Base-by-base conservation (phyloP, 768 basidiomycete genomes). In the Leucosporidium yakuticum region DNA sequence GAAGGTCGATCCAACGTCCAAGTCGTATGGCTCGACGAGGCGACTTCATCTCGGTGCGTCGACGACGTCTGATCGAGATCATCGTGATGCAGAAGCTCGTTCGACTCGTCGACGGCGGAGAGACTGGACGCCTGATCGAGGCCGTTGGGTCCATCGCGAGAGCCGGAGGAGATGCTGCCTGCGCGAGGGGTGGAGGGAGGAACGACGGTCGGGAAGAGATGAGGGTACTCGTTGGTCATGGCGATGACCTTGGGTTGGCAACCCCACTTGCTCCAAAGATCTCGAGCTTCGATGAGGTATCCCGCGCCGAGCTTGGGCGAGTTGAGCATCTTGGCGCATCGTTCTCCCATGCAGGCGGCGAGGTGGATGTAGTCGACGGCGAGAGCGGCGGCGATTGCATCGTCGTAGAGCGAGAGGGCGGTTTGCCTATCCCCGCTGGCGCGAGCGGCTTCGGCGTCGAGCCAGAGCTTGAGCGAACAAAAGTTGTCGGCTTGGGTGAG, bases 211-310 rank as follows among this genome's bases (percentile, higher is more conserved):
- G 70, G 59, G 53, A 73, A 73, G 44, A 69, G n/a, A 12, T 31
- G 4, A 4, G 68, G 68, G 39, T 62, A 50, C 3, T 63, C 36
- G 19, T 27, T 27, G 29, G 66, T 68, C 36, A 73, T 60, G 9
- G 44, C 23, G 17, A 25, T 8, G 4, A 56, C 29, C 55, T 69
- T 69, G 11, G 71, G 71, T 20, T 20, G 5, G 31, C 71, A 73
- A 6, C 68, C 68, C 71, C 71, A 73, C 14, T 61, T 58, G 3
- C 31, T 12, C 71, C 71, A 73, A 4, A 20, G 61, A 0, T 59
- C 4, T 34, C 65, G 60, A 0, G 71, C 71, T 17, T 65, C 68
- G 63, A 65, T 19, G 50, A 73, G 54, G 57, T 73, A 73, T 1
- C 70, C 71, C 21, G 57, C 27, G 19, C 47, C 53, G n/a, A 73